A percentile compares a stretch with the other conserved stretches of the same genome.
These are phyloP conservation scores for Excoecaria agallocha DNA, from an alignment of 345 rosid species.

Conservation along the genomic window DNA sequence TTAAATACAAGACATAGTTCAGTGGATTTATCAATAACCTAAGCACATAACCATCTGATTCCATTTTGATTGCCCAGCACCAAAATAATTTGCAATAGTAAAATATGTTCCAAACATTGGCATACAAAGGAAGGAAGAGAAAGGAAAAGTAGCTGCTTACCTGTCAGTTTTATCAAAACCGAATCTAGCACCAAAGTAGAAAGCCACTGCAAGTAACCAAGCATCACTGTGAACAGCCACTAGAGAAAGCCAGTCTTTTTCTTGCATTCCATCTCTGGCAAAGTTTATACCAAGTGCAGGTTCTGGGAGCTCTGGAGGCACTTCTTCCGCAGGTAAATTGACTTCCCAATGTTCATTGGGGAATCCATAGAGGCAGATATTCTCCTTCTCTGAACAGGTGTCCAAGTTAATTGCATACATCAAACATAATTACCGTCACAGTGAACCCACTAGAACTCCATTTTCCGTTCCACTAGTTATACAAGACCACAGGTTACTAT, in stretches of 20 bases:
- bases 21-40: too few relatives aligned
- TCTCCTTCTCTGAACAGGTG: constrained; percentile 25
- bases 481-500: not conserved
- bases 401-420: constrained; percentile 3
- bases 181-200: constrained; percentile 35
- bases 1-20: not conserved
- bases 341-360: constrained; percentile 37
- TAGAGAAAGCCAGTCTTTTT: constrained; percentile 31
- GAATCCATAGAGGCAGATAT: constrained; percentile 31
- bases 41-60: not conserved
- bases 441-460: not conserved
- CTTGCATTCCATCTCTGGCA: constrained; percentile 38
- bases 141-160: not conserved
- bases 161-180: constrained; percentile 34
- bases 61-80: not conserved
- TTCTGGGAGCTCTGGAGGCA: constrained; percentile 33
- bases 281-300: constrained; percentile 34
- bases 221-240: constrained; percentile 36
- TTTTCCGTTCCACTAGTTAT: not conserved
- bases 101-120: not conserved
- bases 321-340: constrained; percentile 34
- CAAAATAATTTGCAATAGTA: not conserved
- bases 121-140: not conserved
- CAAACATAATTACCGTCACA: constrained; percentile 13
- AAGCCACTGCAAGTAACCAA: constrained; percentile 32